Percentiles rank a stretch among this genome's conserved stretches.
Conservation (phyloP, 768 basidiomycete species). For the Agrocybe praecox region DNA sequence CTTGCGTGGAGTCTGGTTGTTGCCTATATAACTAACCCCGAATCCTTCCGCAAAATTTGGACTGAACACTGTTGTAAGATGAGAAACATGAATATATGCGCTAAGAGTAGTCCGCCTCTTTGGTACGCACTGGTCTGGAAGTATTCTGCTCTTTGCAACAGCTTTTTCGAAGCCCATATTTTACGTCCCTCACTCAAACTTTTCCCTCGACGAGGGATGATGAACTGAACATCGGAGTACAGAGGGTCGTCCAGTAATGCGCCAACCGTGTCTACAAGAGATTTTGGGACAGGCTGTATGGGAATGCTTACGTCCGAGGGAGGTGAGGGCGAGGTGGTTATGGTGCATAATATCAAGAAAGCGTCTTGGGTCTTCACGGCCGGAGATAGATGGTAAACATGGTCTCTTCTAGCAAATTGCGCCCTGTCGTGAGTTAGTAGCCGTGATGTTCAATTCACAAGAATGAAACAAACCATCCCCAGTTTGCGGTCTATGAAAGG, state of each 20-base stretch:
- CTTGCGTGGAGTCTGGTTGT: slow-evolving; percentile 24
- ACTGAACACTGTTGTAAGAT: slow-evolving; percentile 58
- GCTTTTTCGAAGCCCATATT: slow-evolving; percentile 71
- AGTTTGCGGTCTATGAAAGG: slow-evolving; percentile 70
- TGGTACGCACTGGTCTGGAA: slow-evolving; percentile 65
- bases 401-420: slow-evolving; percentile 78
- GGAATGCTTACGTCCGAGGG: slow-evolving; percentile 48
- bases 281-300: slow-evolving; percentile 62
- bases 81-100: neutral
- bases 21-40: slow-evolving; percentile 19
- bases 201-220: slow-evolving; percentile 53
- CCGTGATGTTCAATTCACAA: neutral
- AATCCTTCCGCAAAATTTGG: slow-evolving; percentile 70
- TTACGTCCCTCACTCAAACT: slow-evolving; percentile 38
- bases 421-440: slow-evolving; percentile 46
- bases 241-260: slow-evolving; percentile 75
- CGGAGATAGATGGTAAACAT: slow-evolving; percentile 60
- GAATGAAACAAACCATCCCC: slow-evolving; percentile 66
- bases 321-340: slow-evolving; percentile 64
- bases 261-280: slow-evolving; percentile 72
- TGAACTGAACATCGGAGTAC: slow-evolving; percentile 85
- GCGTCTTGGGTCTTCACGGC: slow-evolving; percentile 61
- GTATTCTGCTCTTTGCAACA: slow-evolving; percentile 76
- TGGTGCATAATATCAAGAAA: slow-evolving; percentile 77
- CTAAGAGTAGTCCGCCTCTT: neutral